phyloP scores from a whole-genome alignment of 2,329 filamentous ascomycete genomes.

The Fusarium papillatum region DNA sequence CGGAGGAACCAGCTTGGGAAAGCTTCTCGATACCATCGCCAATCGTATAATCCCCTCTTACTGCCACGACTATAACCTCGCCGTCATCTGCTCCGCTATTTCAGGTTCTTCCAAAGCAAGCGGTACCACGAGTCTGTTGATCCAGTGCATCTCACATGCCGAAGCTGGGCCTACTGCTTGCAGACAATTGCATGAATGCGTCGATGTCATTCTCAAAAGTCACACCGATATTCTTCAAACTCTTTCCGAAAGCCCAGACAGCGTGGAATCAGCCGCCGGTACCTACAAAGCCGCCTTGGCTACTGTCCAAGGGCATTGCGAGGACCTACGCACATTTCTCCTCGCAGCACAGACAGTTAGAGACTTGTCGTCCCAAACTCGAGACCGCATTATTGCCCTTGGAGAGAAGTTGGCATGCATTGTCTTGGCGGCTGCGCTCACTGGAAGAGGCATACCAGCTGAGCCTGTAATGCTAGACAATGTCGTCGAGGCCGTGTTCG shows the following conservation, averaged over 20 bases:
- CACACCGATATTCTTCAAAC: background rate
- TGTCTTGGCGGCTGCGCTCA: background rate
- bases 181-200: background rate
- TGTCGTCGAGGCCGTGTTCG: background rate
- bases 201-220: background rate
- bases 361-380: background rate
- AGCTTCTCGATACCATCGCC: background rate
- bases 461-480: background rate
- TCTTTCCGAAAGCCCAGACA: background rate
- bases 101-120: slow-evolving; percentile 2
- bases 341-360: background rate
- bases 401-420: background rate
- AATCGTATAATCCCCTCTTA: background rate
- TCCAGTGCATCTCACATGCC: background rate
- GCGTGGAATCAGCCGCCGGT: background rate
- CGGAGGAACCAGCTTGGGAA: slow-evolving; percentile 5
- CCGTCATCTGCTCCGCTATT: slow-evolving; percentile 8
- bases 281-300: background rate
- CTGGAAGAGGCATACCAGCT: background rate
- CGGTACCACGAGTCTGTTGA: slow-evolving; percentile 4
- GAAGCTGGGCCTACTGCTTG: background rate
- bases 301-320: background rate
- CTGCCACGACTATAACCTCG: background rate
- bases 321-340: background rate
- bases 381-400: background rate